Percentiles rank a stretch among this genome's conserved stretches.
Evolutionary conservation across 2,329 filamentous ascomycete genomes (phyloP).

Genomic region (Sporothrix protearum): DNA sequence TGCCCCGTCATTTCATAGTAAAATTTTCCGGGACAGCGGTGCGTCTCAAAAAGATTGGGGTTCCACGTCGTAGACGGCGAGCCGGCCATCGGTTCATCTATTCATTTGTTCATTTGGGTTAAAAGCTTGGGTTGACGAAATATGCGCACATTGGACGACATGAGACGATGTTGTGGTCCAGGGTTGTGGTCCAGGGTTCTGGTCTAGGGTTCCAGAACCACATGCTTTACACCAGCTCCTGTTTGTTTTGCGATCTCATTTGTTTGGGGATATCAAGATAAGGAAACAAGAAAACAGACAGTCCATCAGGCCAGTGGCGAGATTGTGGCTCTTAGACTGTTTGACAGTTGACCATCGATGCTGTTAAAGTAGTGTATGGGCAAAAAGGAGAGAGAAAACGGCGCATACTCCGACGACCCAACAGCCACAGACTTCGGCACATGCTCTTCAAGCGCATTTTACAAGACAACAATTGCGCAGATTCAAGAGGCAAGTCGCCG

Average conservation of each 20-base stretch:
- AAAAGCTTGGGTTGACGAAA: too few relatives aligned
- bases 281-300: not conserved
- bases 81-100: too few relatives aligned
- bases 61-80: not conserved
- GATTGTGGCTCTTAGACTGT: not conserved
- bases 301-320: not conserved
- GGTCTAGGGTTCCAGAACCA: not conserved
- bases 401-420: not conserved
- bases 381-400: not conserved
- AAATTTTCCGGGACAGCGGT: not conserved
- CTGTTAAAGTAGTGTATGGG: not conserved
- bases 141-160: not conserved
- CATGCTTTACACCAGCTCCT: not conserved
- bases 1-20: not conserved
- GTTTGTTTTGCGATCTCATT: too few relatives aligned
- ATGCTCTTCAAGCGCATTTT: not conserved
- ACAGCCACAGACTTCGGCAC: not conserved
- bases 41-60: not conserved
- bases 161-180: constrained; percentile 8
- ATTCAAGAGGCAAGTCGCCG: not conserved
- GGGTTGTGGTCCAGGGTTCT: not conserved
- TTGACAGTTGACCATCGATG: not conserved
- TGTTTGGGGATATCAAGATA: constrained; percentile 1
- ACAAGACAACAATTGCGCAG: not conserved
- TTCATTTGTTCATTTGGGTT: not conserved